Conservation (phyloP, 2,329 filamentous ascomycete species). For the Cercospora citrullina region DNA sequence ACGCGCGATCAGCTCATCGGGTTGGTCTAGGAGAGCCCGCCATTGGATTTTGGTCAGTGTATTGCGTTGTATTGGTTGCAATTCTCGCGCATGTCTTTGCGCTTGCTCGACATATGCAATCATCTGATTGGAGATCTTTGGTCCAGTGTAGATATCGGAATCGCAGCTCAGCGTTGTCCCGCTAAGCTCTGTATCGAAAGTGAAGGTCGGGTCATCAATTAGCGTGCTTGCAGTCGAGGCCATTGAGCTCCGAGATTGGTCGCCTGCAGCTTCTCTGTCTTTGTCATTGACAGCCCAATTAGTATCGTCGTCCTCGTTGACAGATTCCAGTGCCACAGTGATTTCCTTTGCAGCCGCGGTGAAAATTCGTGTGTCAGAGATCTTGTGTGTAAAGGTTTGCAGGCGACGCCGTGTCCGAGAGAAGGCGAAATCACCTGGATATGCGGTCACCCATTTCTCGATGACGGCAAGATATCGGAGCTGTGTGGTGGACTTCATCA, state of each 20-base stretch:
- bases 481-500: conserved; percentile 78
- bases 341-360: conserved; percentile 84
- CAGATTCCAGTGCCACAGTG: conserved; percentile 70
- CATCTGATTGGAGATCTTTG: conserved; percentile 43
- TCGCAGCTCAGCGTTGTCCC: conserved; percentile 35
- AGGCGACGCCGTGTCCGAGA: conserved; percentile 70
- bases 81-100: conserved; percentile 70
- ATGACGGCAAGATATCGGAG: conserved; percentile 80
- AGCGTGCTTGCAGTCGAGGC: conserved; percentile 38
- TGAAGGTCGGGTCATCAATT: conserved; percentile 38
- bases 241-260: conserved; percentile 41
- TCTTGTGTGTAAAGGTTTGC: conserved; percentile 69
- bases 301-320: conserved; percentile 84
- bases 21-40: conserved; percentile 83
- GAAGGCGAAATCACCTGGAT: conserved; percentile 90
- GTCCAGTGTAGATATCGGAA: conserved; percentile 34
- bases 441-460: conserved; percentile 83
- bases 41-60: conserved; percentile 83
- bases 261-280: conserved; percentile 46
- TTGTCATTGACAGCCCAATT: conserved; percentile 87
- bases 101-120: conserved; percentile 75
- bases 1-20: conserved; percentile 80
- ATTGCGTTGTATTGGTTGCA: conserved; percentile 69
- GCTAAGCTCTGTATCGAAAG: conserved; percentile 34
- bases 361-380: conserved; percentile 80